These are phyloP conservation scores for Cutaneotrichosporon dermatis DNA, from an alignment of 1,284 basidiomycete species.

Conservation along the genomic window DNA sequence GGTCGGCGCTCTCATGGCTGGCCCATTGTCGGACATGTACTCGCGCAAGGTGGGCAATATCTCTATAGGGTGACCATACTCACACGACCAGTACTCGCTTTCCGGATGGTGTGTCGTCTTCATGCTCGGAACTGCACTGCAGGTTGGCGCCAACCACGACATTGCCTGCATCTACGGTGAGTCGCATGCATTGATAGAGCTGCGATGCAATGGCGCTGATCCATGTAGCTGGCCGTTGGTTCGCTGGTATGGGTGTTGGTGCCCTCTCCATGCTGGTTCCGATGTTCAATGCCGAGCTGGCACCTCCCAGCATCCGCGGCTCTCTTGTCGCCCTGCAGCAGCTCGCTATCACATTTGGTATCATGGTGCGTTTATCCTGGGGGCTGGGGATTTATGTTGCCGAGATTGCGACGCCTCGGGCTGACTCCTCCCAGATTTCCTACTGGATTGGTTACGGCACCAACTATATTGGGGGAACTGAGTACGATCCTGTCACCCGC, in stretches of 20 bases:
- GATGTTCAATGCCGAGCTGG: conserved; percentile 68
- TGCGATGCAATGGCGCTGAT: neutral
- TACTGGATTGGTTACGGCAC: conserved; percentile 66
- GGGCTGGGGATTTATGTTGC: no score
- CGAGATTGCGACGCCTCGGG: no score
- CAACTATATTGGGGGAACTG: conserved; percentile 33
- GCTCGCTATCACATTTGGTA: conserved; percentile 68
- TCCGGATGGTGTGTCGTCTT: conserved; percentile 45
- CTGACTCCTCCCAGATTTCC: neutral
- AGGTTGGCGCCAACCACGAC: conserved; percentile 34
- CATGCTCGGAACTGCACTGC: conserved; percentile 41
- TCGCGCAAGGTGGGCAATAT: conserved; percentile 32
- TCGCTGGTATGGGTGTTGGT: conserved; percentile 47
- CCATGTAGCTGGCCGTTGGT: conserved; percentile 32
- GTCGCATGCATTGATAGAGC: neutral
- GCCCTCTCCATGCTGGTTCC: conserved; percentile 47
- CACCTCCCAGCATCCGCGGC: conserved; percentile 75
- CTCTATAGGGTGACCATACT: neutral
- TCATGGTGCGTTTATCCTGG: conserved; percentile 11
- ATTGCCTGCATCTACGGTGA: conserved; percentile 41
- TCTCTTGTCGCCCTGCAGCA: conserved; percentile 77
- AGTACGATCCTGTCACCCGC: neutral
- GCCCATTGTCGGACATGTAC: conserved; percentile 40
- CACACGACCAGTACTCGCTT: conserved; percentile 34
- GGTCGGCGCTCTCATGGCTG: conserved; percentile 41